phyloP scores from a whole-genome alignment of 2,329 filamentous ascomycete genomes.

The Trichophyton schoenleinii region DNA sequence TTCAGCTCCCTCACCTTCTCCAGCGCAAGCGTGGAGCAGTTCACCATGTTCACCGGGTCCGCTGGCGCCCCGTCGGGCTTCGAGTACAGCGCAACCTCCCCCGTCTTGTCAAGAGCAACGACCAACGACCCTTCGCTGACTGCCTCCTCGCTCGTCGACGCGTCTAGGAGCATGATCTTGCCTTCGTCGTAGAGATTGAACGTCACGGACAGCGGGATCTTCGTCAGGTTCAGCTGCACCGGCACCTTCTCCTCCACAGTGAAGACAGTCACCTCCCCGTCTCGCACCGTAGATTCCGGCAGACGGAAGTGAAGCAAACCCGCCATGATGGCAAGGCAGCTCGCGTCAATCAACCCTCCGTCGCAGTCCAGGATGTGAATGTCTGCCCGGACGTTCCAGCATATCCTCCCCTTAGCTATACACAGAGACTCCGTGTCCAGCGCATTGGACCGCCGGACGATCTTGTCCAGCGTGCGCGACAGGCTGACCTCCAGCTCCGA shows the following conservation, averaged over 20 bases:
- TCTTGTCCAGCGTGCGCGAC: conserved; percentile 82
- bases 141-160: conserved; percentile 39
- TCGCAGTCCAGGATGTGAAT: conserved; percentile 86
- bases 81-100: conserved; percentile 80
- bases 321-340: conserved; percentile 76
- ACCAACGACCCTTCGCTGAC: conserved; percentile 55
- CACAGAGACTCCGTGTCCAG: conserved; percentile 94
- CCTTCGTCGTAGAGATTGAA: conserved; percentile 62
- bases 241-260: conserved; percentile 76
- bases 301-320: conserved; percentile 83
- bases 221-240: conserved; percentile 77
- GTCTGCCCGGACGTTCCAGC: conserved; percentile 82
- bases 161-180: conserved; percentile 33
- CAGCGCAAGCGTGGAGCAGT: conserved; percentile 62
- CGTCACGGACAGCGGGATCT: conserved; percentile 82
- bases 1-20: conserved; percentile 71
- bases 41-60: conserved; percentile 64
- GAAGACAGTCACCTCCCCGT: conserved; percentile 73
- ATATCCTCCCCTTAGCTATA: conserved; percentile 78
- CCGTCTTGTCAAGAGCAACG: conserved; percentile 76
- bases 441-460: conserved; percentile 78
- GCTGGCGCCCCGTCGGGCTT: conserved; percentile 78
- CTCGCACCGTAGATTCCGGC: conserved; percentile 76
- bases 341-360: conserved; percentile 74
- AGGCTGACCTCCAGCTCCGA: conserved; percentile 76